Evolutionary conservation across 106 monocot species (phyloP), one percentile per base, ranked within the genome.

Genomic region (Apostasia shenzhenica): DNA sequence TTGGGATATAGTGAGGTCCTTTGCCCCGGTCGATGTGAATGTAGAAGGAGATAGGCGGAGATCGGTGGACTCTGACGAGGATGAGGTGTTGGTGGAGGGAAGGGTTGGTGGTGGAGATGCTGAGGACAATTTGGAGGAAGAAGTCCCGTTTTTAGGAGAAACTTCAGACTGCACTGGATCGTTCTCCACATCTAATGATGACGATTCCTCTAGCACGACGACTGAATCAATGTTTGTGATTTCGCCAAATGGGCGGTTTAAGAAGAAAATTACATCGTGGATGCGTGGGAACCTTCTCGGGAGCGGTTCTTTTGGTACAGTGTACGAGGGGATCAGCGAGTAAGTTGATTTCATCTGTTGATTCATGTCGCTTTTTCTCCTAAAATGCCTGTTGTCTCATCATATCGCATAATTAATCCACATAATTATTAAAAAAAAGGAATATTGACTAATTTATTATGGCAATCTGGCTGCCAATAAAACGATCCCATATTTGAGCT

Each of bases 261-360:
- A 68, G 73, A 82, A 78, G 68, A 80, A 70, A 6, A 93, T 93
- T 45, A 56, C 5, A 3, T 81, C 72, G 0, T 94, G 94, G 94
- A 75, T 63, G 11, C 72, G 65, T 41, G 94, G 90, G 5, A 4
- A 57, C 8, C 66, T 59, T 26, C 82, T 90, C 57, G 94, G 94
- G 5, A 90, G 90, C 41, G 94, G 94, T 1, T 87, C 94, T 1
- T 94, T 94, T 61, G 94, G 94, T 57, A 82, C 87, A 2, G 94
- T 94, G 41, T 94, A 82, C 56, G 85, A 94, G 59, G 85, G 77
- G 6, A 90, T 94, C 46, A 90, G 77, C 69, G 70, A 81, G 94
- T 94, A 87, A 72, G 94, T 85, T 9, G n/a, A 3, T 68, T 43
- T 0, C 48, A 12, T 69, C 1, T n/a, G n/a, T 55, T 44, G 9